Conservation (phyloP, 2,329 filamentous ascomycete species). For the Alternaria sp. region DNA sequence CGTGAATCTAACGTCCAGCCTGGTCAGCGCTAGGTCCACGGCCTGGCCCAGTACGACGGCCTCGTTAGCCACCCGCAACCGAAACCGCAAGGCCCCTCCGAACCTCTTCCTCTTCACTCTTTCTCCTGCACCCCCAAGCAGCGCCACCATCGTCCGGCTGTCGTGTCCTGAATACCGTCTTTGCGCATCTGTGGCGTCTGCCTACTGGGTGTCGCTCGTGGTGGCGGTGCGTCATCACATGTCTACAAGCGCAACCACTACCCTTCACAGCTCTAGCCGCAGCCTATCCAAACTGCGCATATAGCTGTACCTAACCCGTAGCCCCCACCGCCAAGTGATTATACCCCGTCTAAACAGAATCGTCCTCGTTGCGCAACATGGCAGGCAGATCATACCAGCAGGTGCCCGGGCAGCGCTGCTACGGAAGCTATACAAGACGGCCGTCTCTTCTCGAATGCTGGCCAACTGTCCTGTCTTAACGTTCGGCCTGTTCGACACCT, state of each 20-base stretch:
- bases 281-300: too few species aligned
- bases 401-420: neutral
- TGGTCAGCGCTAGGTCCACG: slow-evolving; percentile 7
- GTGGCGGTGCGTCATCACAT: neutral
- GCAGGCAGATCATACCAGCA: neutral
- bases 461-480: neutral
- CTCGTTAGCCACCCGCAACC: slow-evolving; percentile 17
- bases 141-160: neutral
- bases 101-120: neutral
- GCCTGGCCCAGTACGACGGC: slow-evolving; percentile 2
- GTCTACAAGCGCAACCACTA: neutral
- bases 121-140: neutral
- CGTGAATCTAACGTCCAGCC: slow-evolving; percentile 19
- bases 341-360: too few species aligned
- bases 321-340: too few species aligned
- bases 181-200: neutral
- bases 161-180: neutral
- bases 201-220: neutral
- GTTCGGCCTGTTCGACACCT: neutral
- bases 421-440: neutral
- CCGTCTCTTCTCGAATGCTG: neutral
- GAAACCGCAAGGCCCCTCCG: slow-evolving; percentile 10
- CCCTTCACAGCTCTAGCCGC: neutral
- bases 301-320: too few species aligned
- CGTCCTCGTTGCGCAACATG: too few species aligned